Evolutionary conservation across 768 basidiomycete species (phyloP).

Genomic region (Boletus sp.): DNA sequence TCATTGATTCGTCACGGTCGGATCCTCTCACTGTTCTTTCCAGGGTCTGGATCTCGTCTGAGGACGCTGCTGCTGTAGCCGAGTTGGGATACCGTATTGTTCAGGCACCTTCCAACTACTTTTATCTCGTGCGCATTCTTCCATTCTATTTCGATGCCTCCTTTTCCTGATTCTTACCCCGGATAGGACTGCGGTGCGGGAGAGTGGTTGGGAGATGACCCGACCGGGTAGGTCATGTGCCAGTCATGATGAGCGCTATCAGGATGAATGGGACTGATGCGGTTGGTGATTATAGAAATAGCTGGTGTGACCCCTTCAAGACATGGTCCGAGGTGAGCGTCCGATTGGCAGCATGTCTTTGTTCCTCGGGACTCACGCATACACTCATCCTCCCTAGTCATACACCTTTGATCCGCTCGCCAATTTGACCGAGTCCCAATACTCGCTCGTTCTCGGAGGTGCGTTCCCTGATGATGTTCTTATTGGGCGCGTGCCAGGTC

Average conservation of each 20-base stretch:
- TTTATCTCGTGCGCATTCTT: constrained; percentile 42
- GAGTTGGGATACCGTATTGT: constrained; percentile 43
- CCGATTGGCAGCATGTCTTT: background rate
- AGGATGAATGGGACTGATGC: background rate
- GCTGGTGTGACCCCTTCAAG: constrained; percentile 54
- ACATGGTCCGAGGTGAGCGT: constrained; percentile 45
- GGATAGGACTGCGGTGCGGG: constrained; percentile 48
- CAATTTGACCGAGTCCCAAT: constrained; percentile 37
- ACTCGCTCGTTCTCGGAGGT: constrained; percentile 39
- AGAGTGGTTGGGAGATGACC: constrained; percentile 40
- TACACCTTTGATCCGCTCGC: constrained; percentile 52
- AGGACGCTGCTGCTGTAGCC: constrained; percentile 39
- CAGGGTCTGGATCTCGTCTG: constrained; percentile 49
- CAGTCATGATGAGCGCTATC: background rate
- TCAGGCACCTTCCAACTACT: constrained; percentile 50
- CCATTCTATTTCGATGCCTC: background rate
- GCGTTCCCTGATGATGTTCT: background rate
- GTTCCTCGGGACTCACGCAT: too few species aligned
- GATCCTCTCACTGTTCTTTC: background rate
- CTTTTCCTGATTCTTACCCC: background rate
- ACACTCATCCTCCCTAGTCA: constrained; percentile 26
- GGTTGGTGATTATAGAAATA: constrained; percentile 27
- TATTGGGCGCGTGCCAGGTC: background rate
- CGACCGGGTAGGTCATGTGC: constrained; percentile 29
- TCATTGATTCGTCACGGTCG: background rate